Percentiles rank a stretch among this genome's conserved stretches.
Conservation (phyloP, 2,329 filamentous ascomycete species). For the Scedosporium apiospermum region DNA sequence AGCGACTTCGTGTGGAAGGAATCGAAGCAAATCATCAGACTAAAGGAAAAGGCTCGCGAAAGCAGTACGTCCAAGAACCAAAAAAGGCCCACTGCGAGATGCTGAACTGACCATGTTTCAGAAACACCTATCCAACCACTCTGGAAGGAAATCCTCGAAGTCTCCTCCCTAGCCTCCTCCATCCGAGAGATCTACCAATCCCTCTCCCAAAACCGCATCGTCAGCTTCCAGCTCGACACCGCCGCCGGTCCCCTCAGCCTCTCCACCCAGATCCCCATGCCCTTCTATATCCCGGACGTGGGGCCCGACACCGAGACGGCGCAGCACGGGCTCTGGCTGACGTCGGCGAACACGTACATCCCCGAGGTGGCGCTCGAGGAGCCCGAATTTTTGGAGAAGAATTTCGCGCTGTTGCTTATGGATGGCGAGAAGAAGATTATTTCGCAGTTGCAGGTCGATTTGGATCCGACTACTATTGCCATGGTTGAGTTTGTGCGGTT, state of each 20-base stretch:
- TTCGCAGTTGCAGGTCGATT: constrained; percentile 66
- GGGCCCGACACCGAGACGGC: constrained; percentile 59
- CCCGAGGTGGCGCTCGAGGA: constrained; percentile 60
- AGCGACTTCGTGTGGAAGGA: constrained; percentile 89
- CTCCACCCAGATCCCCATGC: constrained; percentile 55
- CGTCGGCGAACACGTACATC: constrained; percentile 69
- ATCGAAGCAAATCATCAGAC: constrained; percentile 67
- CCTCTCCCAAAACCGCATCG: constrained; percentile 77
- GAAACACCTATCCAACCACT: constrained; percentile 53
- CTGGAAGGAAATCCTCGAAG: constrained; percentile 61
- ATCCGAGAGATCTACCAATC: constrained; percentile 75
- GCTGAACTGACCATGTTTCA: constrained; percentile 15
- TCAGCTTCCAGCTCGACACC: constrained; percentile 67
- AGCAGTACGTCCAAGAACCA: constrained; percentile 33
- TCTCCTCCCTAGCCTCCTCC: constrained; percentile 71
- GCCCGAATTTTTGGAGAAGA: constrained; percentile 64
- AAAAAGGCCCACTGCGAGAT: not conserved
- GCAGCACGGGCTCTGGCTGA: constrained; percentile 73
- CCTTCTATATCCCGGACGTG: constrained; percentile 63
- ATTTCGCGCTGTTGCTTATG: constrained; percentile 78
- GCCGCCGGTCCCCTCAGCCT: constrained; percentile 47
- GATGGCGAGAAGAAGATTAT: constrained; percentile 69
- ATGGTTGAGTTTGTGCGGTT: constrained; percentile 76
- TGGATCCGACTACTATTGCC: constrained; percentile 64
- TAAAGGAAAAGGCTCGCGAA: constrained; percentile 77